Base-by-base conservation (phyloP, 2,329 filamentous ascomycete genomes). In the Ascochyta pisi region DNA sequence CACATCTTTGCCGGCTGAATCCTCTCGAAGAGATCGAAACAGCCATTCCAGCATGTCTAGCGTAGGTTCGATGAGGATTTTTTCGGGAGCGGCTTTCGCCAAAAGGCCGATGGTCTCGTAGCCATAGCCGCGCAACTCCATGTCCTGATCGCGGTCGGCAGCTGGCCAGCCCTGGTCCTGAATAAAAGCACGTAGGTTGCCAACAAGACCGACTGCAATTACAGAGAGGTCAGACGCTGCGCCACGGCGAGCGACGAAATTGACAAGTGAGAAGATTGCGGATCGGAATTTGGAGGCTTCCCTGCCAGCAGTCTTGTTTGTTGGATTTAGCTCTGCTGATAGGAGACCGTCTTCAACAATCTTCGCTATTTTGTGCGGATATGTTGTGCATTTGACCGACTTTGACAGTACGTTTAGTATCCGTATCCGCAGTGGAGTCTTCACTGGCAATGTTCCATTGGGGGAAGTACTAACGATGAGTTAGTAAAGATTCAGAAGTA, bases 21-120 rank as follows among this genome's bases (percentile, higher is more conserved):
- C 94, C 62, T 92, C 88, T 10, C 89, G 88, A 3, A 98, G 80
- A 0, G 93, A 94, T 24, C 84, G 84, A 68, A 98, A 96, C 0
- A 98, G 82, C 89, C 92, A 98, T 46, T 84, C 85, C 63, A 85
- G 85, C 45, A 85, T 79, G 60, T 81, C 85, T 67, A 81, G 83
- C 12, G 80, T 74, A 2, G 79, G 73, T 57, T 82, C 79, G 3
- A 82, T 69, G 3, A 85, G 67, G 4, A 86, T 78, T 63, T 86
- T 83, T 3, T 82, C 77, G 4, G 88, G 84, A 4, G 84, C 85
- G 61, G 87, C 86, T 50, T 83, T 85, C 0, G 90, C 87, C 23
- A 98, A 77, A 13, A 95, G 84, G 0, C 94, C 95, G 35, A 98
- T 91, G 0, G 91, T 92, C 73, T 98, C 94, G 73, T 97, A 98